Base-by-base conservation (phyloP, 768 basidiomycete genomes). In the Holtermannia corniformis region DNA sequence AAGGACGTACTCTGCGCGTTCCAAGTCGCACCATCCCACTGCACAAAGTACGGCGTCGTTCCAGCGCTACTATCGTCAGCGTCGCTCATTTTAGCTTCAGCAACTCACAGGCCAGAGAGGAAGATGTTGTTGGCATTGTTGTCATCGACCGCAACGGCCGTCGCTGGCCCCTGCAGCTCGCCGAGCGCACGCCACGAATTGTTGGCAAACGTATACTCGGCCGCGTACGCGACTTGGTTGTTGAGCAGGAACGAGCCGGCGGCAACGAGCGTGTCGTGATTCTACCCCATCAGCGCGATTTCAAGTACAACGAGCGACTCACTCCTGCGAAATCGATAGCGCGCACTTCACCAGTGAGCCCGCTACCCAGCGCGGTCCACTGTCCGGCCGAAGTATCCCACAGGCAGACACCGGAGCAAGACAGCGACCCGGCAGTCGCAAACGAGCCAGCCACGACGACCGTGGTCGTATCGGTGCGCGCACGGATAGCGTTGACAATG, bases 401-500 rank as follows among this genome's bases (percentile, higher is more conserved):
- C 19, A 79, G 72, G 68, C 93, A 99, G 41, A 96, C 81, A 1
- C 80, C 82, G 37, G 79, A 79, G 71, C 93, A 96, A 0, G 74
- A 70, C 14, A 86, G 73, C 0, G 82, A 79, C 5, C 89, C 91
- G 2, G 86, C 89, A 41, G 82, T 79, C 0, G 80, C 72, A 58
- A 99, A 96, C 1, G 84, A 81, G n/a, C 93, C 93, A 1, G 86
- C 90, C 11, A 95, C 84, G 45, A 95, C 76, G 49, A 96, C 68
- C 1, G 76, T 77, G 44, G 81, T 78, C 22, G 82, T 79, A 12
- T 82, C 78, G 0, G 78, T 65, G 0, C 87, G 80, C 50, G 77
- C 75, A 1, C 80, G 79, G 58, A 96, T 78, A 1, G 83, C 84
- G 41, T 85, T 81, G 53, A 92, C 84, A 42, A 82, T 75, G 20